These are phyloP conservation scores for Tillandsia fasciculata DNA, from an alignment of 176 grass and related monocot genomes.

Conservation along the genomic window DNA sequence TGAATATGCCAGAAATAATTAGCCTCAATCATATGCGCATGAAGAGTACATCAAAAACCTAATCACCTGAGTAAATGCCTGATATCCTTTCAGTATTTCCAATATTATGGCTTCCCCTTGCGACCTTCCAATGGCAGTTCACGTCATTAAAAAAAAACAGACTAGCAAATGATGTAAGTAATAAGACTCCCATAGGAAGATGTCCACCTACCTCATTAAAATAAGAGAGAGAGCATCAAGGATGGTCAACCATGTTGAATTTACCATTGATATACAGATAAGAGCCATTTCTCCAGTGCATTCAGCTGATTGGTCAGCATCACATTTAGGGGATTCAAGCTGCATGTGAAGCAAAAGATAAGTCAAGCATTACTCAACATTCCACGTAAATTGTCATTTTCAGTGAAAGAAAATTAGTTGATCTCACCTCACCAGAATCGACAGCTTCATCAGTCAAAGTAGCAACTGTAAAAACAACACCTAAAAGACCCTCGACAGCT, in stretches of 20 bases:
- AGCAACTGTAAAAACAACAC: constrained; percentile 95
- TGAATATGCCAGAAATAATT: not conserved
- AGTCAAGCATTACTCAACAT: constrained; percentile 17
- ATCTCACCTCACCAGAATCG: constrained; percentile 77
- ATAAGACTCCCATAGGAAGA: constrained; percentile 9
- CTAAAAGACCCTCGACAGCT: constrained; percentile 87
- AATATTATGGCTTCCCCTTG: constrained; percentile 99
- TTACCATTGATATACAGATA: constrained; percentile 79
- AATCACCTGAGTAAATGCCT: constrained; percentile 88
- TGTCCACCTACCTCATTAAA: constrained; percentile 46
- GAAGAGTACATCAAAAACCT: not conserved
- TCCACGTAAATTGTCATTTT: not conserved
- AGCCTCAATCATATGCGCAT: not conserved
- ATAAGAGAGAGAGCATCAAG: constrained; percentile 96
- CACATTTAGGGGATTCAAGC: constrained; percentile 91
- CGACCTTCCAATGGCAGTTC: constrained; percentile 55
- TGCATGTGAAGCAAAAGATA: constrained; percentile 31
- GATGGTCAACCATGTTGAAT: constrained; percentile 95
- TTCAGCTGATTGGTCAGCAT: constrained; percentile 33
- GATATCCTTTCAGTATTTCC: constrained; percentile 99
- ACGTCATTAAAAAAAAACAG: constrained; percentile 18
- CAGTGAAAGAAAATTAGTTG: constrained; percentile 17
- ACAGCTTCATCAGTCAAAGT: constrained; percentile 95
- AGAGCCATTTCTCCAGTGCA: constrained; percentile 62
- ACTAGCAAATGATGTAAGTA: constrained; percentile 10